Evolutionary conservation across 75 land plant genomes (phyloP).

Genomic region (Azolla pinnata): DNA sequence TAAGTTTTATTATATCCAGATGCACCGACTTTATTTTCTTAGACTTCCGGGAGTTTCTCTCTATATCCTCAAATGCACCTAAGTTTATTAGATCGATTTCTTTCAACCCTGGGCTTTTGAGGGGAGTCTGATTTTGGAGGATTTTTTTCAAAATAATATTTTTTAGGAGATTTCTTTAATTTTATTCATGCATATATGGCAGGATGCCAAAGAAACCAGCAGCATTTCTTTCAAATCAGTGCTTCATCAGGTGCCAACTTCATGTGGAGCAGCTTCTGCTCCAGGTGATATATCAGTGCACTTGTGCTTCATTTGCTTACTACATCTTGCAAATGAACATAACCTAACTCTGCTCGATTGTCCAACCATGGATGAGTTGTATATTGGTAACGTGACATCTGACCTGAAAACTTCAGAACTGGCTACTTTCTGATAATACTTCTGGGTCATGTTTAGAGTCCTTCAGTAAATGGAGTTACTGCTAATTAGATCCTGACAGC

Average conservation of each 20-base stretch:
- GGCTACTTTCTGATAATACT: not conserved
- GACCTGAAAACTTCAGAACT: not conserved
- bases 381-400: not conserved
- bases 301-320: constrained; percentile 85
- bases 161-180: constrained; percentile 9
- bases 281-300: constrained; percentile 70
- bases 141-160: not conserved
- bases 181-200: too few relatives aligned
- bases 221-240: constrained; percentile 43
- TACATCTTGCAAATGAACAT: constrained; percentile 95
- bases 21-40: too few relatives aligned
- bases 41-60: too few relatives aligned
- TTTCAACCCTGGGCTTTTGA: too few relatives aligned
- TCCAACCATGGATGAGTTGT: constrained; percentile 57
- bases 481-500: too few relatives aligned
- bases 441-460: not conserved
- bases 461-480: not conserved
- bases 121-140: not conserved
- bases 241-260: constrained; percentile 40
- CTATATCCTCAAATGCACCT: too few relatives aligned
- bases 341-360: constrained; percentile 42
- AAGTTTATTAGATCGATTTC: too few relatives aligned
- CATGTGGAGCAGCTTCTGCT: constrained; percentile 44
- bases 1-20: too few relatives aligned
- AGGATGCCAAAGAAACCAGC: not conserved